Conservation (phyloP, 331 rosid genomes). For the Saraca asoca region DNA sequence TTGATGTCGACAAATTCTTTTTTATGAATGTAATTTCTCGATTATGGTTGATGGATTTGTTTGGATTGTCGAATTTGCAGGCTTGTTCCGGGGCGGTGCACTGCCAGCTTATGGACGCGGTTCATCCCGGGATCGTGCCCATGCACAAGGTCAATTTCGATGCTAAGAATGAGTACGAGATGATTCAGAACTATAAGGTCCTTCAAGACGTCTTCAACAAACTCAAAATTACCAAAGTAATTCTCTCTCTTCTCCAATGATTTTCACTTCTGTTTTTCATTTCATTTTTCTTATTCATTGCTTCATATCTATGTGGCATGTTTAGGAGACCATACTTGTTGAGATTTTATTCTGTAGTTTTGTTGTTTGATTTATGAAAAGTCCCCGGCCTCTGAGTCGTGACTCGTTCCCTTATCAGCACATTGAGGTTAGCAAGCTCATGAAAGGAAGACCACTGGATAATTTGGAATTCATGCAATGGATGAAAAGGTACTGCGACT, state of each 20-base stretch:
- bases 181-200: constrained; percentile 97
- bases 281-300: neutral
- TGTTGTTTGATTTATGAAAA: neutral
- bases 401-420: constrained; percentile 41
- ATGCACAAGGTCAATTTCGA: constrained; percentile 98
- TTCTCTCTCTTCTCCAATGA: neutral
- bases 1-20: neutral
- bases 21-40: neutral
- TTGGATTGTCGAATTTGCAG: constrained; percentile 34
- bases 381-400: neutral
- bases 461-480: constrained; percentile 96
- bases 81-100: constrained; percentile 94
- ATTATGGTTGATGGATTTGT: neutral
- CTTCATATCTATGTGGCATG: neutral
- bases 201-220: constrained; percentile 93
- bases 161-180: constrained; percentile 92
- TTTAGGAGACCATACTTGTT: neutral
- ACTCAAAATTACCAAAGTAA: constrained; percentile 89
- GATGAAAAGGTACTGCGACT: constrained; percentile 94
- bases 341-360: neutral
- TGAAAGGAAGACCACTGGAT: constrained; percentile 91
- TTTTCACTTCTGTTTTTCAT: neutral
- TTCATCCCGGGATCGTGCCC: constrained; percentile 84
- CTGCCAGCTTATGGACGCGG: constrained; percentile 89
- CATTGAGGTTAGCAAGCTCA: constrained; percentile 87